A percentile compares a stretch with the other conserved stretches of the same genome.
Conservation (phyloP, 1,139 yeast genomes). For the Nakaseomyces bracarensis region DNA sequence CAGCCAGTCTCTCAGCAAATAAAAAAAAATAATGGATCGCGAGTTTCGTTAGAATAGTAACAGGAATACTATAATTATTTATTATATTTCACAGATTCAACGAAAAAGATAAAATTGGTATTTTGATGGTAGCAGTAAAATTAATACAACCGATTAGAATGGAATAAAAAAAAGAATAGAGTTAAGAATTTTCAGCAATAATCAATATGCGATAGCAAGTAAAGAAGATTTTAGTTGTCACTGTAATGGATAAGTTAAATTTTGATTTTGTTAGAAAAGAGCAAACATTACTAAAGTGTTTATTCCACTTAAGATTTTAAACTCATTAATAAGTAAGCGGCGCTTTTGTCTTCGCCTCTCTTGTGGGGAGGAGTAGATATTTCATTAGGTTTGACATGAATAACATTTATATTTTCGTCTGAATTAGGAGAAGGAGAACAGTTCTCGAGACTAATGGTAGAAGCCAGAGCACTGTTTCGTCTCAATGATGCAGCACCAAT, state of each 20-base stretch:
- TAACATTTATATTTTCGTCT: slow-evolving; percentile 15
- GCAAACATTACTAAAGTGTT: not conserved
- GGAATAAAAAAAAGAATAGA: too few species aligned
- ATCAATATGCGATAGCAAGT: too few species aligned
- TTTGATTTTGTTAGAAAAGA: too few species aligned
- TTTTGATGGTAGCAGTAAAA: too few species aligned
- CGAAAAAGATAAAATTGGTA: too few species aligned
- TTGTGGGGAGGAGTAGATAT: slow-evolving; percentile 12
- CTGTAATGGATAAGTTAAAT: too few species aligned
- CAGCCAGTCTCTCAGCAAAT: not conserved
- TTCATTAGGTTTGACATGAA: slow-evolving; percentile 8
- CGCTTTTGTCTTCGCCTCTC: slow-evolving; percentile 21
- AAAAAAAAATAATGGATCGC: not conserved
- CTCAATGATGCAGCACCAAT: slow-evolving; percentile 67
- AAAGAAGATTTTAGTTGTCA: too few species aligned
- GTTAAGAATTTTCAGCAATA: too few species aligned
- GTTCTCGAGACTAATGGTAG: slow-evolving; percentile 7
- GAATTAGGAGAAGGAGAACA: slow-evolving; percentile 11
- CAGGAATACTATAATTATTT: not conserved
- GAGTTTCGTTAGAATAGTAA: slow-evolving; percentile 2
- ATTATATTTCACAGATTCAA: too few species aligned
- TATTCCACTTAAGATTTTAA: slow-evolving; percentile 17
- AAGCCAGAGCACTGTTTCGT: slow-evolving; percentile 25
- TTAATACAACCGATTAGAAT: too few species aligned
- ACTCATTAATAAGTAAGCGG: slow-evolving; percentile 28